Conservation (phyloP, 495 filamentous ascomycete genomes). For the Lasiosphaeria ovina region DNA sequence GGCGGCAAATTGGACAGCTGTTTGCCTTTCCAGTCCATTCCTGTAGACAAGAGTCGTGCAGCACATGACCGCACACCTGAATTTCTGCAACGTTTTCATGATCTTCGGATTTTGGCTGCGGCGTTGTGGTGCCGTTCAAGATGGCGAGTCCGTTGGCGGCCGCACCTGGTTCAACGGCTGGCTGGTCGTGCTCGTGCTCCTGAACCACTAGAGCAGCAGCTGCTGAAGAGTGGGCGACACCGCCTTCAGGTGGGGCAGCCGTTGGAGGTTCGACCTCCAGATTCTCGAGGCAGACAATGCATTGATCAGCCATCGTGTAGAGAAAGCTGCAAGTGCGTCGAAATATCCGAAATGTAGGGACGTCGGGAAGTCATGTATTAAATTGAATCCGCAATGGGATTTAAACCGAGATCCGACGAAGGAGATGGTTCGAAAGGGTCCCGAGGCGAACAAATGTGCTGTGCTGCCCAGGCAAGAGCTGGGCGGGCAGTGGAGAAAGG, state of each 20-base stretch:
- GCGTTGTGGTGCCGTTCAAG: constrained; percentile 35
- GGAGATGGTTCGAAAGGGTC: background rate
- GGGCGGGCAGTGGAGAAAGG: no score
- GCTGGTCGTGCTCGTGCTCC: constrained; percentile 18
- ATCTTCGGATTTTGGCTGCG: constrained; percentile 45
- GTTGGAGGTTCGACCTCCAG: constrained; percentile 54
- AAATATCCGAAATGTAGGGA: constrained; percentile 6
- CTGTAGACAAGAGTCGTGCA: constrained; percentile 87
- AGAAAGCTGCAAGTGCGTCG: constrained; percentile 12
- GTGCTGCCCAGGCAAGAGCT: no score
- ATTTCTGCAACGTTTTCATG: constrained; percentile 48
- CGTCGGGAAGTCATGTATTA: constrained; percentile 37
- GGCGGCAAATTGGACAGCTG: constrained; percentile 94
- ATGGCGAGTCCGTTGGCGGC: constrained; percentile 21
- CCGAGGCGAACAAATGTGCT: no score
- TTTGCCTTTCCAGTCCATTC: constrained; percentile 96
- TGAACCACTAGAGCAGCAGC: constrained; percentile 10
- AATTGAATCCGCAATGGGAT: constrained; percentile 9
- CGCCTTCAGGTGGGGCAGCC: constrained; percentile 10
- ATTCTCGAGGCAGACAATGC: constrained; percentile 94
- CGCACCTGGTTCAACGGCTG: constrained; percentile 41
- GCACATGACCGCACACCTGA: constrained; percentile 74
- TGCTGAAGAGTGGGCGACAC: constrained; percentile 5
- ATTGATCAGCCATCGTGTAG: constrained; percentile 78
- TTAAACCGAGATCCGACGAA: background rate